Evolutionary conservation across 2,329 filamentous ascomycete genomes (phyloP).

Genomic region (Aspergillus tanneri): DNA sequence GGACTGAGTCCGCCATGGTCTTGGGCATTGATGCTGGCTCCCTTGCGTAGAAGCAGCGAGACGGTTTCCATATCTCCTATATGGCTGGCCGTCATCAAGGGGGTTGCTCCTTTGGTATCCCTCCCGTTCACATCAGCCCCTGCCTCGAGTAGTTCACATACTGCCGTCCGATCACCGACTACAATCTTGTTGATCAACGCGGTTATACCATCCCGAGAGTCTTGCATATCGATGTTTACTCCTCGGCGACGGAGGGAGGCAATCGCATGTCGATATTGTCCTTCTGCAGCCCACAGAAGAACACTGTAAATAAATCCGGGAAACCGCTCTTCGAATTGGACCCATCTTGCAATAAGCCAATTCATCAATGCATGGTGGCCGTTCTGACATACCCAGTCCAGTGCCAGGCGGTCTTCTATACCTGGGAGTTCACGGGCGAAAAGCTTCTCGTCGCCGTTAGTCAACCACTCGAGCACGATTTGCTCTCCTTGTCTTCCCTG

Average conservation of each 20-base stretch:
- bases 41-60: constrained; percentile 19
- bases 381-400: constrained; percentile 18
- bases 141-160: constrained; percentile 15
- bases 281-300: constrained; percentile 14
- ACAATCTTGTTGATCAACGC: constrained; percentile 15
- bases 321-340: constrained; percentile 9
- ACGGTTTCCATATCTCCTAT: constrained; percentile 13
- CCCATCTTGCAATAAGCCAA: constrained; percentile 21
- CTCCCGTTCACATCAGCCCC: constrained; percentile 20
- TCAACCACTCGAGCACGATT: constrained; percentile 20
- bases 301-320: constrained; percentile 10
- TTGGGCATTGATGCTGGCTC: constrained; percentile 20
- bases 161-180: constrained; percentile 6
- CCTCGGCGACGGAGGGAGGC: constrained; percentile 16
- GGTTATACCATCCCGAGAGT: constrained; percentile 7
- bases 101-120: constrained; percentile 1
- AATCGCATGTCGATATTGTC: constrained; percentile 14
- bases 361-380: constrained; percentile 14
- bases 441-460: constrained; percentile 7
- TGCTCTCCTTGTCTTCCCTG: not conserved
- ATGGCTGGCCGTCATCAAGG: constrained; percentile 16
- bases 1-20: constrained; percentile 6
- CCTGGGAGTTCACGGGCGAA: constrained; percentile 8
- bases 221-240: constrained; percentile 19
- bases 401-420: constrained; percentile 4